A percentile compares a stretch with the other conserved stretches of the same genome.
Evolutionary conservation across 2,329 filamentous ascomycete species (phyloP).

Genomic region (Colletotrichum tropicale): DNA sequence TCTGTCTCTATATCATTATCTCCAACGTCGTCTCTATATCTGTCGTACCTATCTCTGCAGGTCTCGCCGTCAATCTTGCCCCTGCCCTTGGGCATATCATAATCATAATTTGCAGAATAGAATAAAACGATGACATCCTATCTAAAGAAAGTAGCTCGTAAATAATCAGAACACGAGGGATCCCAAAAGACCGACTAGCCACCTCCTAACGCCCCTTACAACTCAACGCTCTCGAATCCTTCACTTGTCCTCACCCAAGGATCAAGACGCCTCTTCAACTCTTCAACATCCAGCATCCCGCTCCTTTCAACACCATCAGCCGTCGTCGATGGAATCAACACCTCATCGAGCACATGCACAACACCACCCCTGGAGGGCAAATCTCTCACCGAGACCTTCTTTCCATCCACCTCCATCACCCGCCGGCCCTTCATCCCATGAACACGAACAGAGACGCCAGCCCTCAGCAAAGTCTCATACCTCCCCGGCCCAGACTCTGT

Average conservation of each 20-base stretch:
- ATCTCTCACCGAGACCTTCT: background rate
- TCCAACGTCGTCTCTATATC: too few species aligned
- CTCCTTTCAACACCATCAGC: background rate
- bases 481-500: background rate
- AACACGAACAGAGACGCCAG: background rate
- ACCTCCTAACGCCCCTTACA: too few species aligned
- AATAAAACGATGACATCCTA: too few species aligned
- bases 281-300: background rate
- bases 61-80: too few species aligned
- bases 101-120: too few species aligned
- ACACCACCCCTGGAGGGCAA: background rate
- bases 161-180: too few species aligned
- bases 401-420: background rate
- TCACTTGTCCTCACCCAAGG: background rate
- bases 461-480: background rate
- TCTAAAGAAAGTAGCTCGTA: too few species aligned
- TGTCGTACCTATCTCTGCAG: too few species aligned
- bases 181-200: too few species aligned
- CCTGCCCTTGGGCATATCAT: too few species aligned
- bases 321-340: background rate
- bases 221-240: background rate
- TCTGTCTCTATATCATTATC: too few species aligned
- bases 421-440: too few species aligned
- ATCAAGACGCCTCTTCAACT: background rate
- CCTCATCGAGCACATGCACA: background rate